Conservation (phyloP, 2,329 filamentous ascomycete genomes). For the Colletotrichum incanum region DNA sequence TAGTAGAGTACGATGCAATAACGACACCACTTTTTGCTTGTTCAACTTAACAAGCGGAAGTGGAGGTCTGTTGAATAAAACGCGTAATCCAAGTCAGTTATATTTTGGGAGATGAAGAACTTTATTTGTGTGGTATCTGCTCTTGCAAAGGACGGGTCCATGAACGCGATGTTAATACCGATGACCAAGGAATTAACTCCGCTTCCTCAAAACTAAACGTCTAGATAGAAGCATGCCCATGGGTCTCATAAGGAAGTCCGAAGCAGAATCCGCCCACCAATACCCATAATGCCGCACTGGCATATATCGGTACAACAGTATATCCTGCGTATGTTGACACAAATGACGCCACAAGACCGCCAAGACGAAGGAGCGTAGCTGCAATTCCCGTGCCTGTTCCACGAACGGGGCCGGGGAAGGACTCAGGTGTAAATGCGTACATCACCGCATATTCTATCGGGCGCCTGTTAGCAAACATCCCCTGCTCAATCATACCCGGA, state of each 20-base stretch:
- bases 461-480: constrained; percentile 27
- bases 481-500: background rate
- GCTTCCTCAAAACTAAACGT: no score
- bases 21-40: background rate
- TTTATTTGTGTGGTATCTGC: background rate
- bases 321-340: constrained; percentile 61
- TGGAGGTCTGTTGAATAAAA: background rate
- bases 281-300: constrained; percentile 61
- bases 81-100: background rate
- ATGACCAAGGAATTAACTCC: background rate
- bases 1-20: background rate
- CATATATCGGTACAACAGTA: constrained; percentile 61
- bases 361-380: constrained; percentile 55
- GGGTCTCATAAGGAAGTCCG: constrained; percentile 62
- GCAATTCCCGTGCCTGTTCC: constrained; percentile 68
- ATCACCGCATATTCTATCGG: constrained; percentile 49
- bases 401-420: constrained; percentile 69
- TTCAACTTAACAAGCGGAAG: background rate
- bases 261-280: constrained; percentile 58
- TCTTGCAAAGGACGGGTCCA: background rate
- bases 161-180: accelerated
- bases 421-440: constrained; percentile 69
- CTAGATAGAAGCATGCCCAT: constrained; percentile 54
- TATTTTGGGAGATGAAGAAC: background rate
- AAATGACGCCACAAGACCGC: constrained; percentile 59